A percentile compares a stretch with the other conserved stretches of the same genome.
phyloP scores from a whole-genome alignment of 2,329 filamentous ascomycete species.

The Lachnellula hyalina region DNA sequence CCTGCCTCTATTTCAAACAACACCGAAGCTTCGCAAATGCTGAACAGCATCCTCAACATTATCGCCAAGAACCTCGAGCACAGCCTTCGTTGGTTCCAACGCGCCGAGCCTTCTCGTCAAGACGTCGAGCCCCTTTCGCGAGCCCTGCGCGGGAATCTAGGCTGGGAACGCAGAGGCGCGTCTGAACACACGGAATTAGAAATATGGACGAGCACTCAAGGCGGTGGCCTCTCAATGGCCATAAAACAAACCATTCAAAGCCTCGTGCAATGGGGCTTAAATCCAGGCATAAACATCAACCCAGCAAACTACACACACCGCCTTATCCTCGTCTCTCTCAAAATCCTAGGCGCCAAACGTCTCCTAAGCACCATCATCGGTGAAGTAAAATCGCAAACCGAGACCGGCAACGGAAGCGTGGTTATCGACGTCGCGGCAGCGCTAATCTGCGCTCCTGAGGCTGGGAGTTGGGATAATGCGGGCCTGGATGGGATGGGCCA shows the following conservation, averaged over 20 bases:
- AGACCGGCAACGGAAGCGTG: slow-evolving; percentile 52
- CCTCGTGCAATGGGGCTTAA: slow-evolving; percentile 62
- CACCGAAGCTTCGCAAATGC: slow-evolving; percentile 61
- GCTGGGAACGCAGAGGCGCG: slow-evolving; percentile 55
- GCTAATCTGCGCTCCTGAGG: slow-evolving; percentile 63
- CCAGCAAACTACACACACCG: slow-evolving; percentile 67
- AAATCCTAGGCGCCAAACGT: slow-evolving; percentile 56
- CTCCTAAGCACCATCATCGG: slow-evolving; percentile 60
- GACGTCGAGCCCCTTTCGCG: slow-evolving; percentile 65
- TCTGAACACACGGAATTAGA: slow-evolving; percentile 64
- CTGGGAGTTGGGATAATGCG: slow-evolving; percentile 26
- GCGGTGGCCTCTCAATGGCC: slow-evolving; percentile 51
- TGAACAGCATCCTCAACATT: slow-evolving; percentile 65
- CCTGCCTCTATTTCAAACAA: slow-evolving; percentile 61
- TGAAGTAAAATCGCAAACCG: slow-evolving; percentile 59
- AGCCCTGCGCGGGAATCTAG: slow-evolving; percentile 54
- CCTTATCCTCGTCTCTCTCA: slow-evolving; percentile 56
- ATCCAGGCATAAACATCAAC: slow-evolving; percentile 49
- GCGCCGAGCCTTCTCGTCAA: slow-evolving; percentile 59
- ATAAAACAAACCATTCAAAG: slow-evolving; percentile 57
- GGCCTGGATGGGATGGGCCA: slow-evolving; percentile 9
- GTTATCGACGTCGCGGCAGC: slow-evolving; percentile 66
- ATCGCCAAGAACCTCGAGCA: slow-evolving; percentile 65
- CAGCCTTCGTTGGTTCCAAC: slow-evolving; percentile 60
- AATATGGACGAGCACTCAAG: slow-evolving; percentile 54